Conservation (phyloP, 257 asterid genomes). For the Jasminum sambac region DNA sequence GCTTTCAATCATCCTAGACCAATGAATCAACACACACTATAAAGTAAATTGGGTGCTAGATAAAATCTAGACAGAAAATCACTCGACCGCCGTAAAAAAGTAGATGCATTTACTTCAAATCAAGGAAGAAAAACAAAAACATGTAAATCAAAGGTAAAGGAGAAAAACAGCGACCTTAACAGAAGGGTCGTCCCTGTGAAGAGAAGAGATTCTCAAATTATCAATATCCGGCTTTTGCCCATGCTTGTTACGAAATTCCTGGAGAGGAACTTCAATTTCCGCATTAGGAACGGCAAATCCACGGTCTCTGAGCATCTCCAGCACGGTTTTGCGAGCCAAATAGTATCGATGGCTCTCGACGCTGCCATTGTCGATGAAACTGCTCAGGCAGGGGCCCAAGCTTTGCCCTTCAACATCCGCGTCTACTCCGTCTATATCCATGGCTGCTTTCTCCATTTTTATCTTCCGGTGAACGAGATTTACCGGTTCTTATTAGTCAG, state of each 20-base stretch:
- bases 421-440: slow-evolving; percentile 22
- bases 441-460: slow-evolving; percentile 30
- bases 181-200: slow-evolving; percentile 68
- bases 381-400: slow-evolving; percentile 47
- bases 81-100: background rate
- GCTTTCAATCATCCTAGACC: background rate
- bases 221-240: slow-evolving; percentile 52
- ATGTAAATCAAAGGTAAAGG: background rate
- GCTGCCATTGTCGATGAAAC: slow-evolving; percentile 60
- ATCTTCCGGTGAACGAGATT: background rate
- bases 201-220: slow-evolving; percentile 55
- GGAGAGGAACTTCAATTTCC: slow-evolving; percentile 63
- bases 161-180: slow-evolving; percentile 46
- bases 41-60: background rate
- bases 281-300: slow-evolving; percentile 72
- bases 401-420: slow-evolving; percentile 33
- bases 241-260: slow-evolving; percentile 56
- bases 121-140: background rate
- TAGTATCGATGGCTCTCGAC: slow-evolving; percentile 71
- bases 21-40: background rate
- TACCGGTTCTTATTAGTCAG: background rate
- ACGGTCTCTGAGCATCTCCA: slow-evolving; percentile 93
- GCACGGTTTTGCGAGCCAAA: slow-evolving; percentile 66
- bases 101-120: background rate
- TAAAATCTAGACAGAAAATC: background rate